These are phyloP conservation scores for Apiospora kogelbergensis DNA, from an alignment of 2,329 filamentous ascomycete genomes.

Conservation along the genomic window DNA sequence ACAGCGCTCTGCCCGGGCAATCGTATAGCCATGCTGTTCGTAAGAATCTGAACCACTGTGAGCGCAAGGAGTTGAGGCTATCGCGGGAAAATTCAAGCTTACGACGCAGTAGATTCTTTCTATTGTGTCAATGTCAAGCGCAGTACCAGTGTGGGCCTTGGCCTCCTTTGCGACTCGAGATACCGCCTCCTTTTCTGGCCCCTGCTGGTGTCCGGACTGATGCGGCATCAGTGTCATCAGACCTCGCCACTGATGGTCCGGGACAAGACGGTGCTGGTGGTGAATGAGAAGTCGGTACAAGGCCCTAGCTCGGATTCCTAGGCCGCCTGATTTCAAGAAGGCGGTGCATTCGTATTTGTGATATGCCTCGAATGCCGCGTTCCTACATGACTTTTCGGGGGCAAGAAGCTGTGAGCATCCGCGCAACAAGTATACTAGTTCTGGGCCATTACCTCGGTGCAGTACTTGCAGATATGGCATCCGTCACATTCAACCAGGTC, in stretches of 20 bases:
- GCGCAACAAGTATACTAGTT: neutral
- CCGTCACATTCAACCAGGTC: neutral
- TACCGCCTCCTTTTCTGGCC: constrained; percentile 12
- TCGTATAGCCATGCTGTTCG: constrained; percentile 27
- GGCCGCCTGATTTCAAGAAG: constrained; percentile 18
- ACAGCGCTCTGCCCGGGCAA: constrained; percentile 18
- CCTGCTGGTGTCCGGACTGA: constrained; percentile 20
- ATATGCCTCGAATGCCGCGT: constrained; percentile 27
- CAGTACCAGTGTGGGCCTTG: neutral
- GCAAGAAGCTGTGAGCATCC: neutral
- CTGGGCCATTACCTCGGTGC: constrained; percentile 6
- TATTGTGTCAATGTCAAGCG: constrained; percentile 4
- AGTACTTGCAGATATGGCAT: constrained; percentile 9
- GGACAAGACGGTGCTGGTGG: constrained; percentile 22
- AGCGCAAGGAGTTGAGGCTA: constrained; percentile 15
- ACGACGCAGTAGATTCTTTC: constrained; percentile 11
- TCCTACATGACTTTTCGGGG: constrained; percentile 27
- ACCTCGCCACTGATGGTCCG: constrained; percentile 15
- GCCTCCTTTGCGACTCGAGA: constrained; percentile 11
- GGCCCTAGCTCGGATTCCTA: constrained; percentile 19
- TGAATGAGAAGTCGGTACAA: constrained; percentile 28
- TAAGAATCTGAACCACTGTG: constrained; percentile 21
- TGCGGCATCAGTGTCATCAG: constrained; percentile 25
- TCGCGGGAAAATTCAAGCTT: neutral
- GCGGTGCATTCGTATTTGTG: constrained; percentile 32